Conservation (phyloP, 495 filamentous ascomycete genomes). For the Talaromyces adpressus region DNA sequence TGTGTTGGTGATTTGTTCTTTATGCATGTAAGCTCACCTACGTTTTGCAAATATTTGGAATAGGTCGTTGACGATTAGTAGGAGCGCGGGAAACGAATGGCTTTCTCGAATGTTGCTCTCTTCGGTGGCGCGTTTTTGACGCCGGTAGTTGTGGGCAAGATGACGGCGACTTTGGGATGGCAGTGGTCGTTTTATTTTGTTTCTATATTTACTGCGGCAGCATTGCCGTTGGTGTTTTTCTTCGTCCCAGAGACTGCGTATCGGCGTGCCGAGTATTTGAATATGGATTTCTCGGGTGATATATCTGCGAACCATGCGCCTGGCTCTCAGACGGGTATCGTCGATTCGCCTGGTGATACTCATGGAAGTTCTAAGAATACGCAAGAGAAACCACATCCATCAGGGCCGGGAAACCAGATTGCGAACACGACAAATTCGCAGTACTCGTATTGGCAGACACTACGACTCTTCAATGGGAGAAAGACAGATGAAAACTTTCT, state of each 20-base stretch:
- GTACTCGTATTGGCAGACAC: constrained; percentile 44
- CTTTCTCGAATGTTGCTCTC: constrained; percentile 76
- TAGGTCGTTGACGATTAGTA: constrained; percentile 17
- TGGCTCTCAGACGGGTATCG: neutral
- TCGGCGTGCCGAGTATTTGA: constrained; percentile 53
- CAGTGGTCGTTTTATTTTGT: constrained; percentile 70
- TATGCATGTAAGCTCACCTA: constrained; percentile 54
- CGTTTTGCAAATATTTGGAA: neutral
- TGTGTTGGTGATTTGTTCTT: constrained; percentile 72
- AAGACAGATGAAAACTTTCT: constrained; percentile 61
- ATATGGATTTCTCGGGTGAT: constrained; percentile 47
- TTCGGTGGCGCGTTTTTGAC: constrained; percentile 93
- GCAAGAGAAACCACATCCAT: constrained; percentile 3
- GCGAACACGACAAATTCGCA: neutral
- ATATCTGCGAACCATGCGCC: neutral
- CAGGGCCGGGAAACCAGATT: neutral
- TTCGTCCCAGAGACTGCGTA: constrained; percentile 85
- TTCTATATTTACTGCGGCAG: constrained; percentile 56
- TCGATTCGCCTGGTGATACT: neutral
- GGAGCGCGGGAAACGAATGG: constrained; percentile 85
- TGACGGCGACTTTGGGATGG: constrained; percentile 71
- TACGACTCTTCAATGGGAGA: constrained; percentile 72
- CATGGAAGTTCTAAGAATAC: neutral
- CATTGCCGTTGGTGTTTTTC: constrained; percentile 58
- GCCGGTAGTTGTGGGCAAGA: constrained; percentile 79